Percentiles rank a stretch among this genome's conserved stretches.
Evolutionary conservation across 192 early-diverging fungal genomes (phyloP).

Genomic region (Umbelopsis isabellina): DNA sequence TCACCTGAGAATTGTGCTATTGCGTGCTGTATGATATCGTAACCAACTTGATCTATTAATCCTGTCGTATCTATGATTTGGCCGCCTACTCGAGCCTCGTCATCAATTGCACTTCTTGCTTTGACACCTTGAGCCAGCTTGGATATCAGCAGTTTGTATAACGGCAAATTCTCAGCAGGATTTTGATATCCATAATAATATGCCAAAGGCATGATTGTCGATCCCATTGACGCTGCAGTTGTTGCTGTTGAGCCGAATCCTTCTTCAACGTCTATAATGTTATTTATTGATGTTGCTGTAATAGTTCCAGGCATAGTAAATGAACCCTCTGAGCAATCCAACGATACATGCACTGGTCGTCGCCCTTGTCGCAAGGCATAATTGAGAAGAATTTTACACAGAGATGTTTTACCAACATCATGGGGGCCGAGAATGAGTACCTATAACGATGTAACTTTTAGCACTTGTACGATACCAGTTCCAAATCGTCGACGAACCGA

Average conservation of each 20-base stretch:
- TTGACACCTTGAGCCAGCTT: constrained; percentile 67
- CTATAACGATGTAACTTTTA: constrained; percentile 32
- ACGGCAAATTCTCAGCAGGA: constrained; percentile 74
- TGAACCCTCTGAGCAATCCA: constrained; percentile 86
- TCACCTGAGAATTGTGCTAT: constrained; percentile 71
- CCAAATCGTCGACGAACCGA: neutral
- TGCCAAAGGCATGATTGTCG: constrained; percentile 75
- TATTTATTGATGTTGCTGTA: constrained; percentile 72
- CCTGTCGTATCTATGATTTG: constrained; percentile 87
- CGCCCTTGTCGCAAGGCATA: constrained; percentile 80
- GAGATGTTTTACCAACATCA: constrained; percentile 91
- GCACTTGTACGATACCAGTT: neutral
- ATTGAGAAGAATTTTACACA: constrained; percentile 85
- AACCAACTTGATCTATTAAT: constrained; percentile 75
- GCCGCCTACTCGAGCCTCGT: constrained; percentile 68
- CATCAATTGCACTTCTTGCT: constrained; percentile 64
- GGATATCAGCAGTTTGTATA: constrained; percentile 73
- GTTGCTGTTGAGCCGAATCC: constrained; percentile 77
- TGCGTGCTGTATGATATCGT: constrained; percentile 74
- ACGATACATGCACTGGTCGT: constrained; percentile 79
- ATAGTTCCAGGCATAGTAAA: constrained; percentile 88
- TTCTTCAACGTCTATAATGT: constrained; percentile 84
- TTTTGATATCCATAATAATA: constrained; percentile 90
- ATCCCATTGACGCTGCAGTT: constrained; percentile 63
- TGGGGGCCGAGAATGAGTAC: constrained; percentile 90